phyloP scores from a whole-genome alignment of 2,329 filamentous ascomycete genomes.

The Aureobasidium sp. region DNA sequence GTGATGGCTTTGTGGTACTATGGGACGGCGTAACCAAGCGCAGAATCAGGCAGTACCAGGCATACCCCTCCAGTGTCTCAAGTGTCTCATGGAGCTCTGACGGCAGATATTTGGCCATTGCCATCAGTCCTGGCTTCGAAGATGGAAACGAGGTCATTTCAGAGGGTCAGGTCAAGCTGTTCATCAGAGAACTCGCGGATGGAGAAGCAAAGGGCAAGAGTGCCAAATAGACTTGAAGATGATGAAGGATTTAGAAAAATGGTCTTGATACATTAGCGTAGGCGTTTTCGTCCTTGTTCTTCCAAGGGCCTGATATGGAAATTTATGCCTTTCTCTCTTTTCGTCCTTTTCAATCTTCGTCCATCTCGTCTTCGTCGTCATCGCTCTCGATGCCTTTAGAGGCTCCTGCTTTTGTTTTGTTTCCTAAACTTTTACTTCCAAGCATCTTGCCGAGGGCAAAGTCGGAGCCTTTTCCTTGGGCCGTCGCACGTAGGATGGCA shows the following conservation, averaged over 20 bases:
- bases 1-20: conserved; percentile 83
- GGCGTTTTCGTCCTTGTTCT: conserved; percentile 11
- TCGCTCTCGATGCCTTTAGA: conserved; percentile 37
- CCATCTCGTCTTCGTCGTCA: conserved; percentile 40
- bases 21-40: conserved; percentile 92
- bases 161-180: conserved; percentile 64
- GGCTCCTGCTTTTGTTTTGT: background rate
- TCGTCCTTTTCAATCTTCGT: conserved; percentile 24
- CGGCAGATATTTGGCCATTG: conserved; percentile 72
- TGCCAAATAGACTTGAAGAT: conserved; percentile 43
- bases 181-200: conserved; percentile 76
- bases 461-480: conserved; percentile 39
- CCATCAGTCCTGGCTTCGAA: conserved; percentile 80
- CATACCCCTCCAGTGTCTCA: conserved; percentile 71
- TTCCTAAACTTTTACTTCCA: background rate
- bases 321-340: background rate
- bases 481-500: conserved; percentile 57
- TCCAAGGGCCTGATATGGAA: background rate
- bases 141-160: conserved; percentile 74
- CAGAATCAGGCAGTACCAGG: conserved; percentile 81
- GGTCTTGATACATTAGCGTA: conserved; percentile 16
- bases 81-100: conserved; percentile 70
- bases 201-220: conserved; percentile 83
- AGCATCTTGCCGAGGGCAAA: conserved; percentile 32
- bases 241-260: background rate